Base-by-base conservation (phyloP, 1,139 yeast species). In the Trichomonascaceae sp. region DNA sequence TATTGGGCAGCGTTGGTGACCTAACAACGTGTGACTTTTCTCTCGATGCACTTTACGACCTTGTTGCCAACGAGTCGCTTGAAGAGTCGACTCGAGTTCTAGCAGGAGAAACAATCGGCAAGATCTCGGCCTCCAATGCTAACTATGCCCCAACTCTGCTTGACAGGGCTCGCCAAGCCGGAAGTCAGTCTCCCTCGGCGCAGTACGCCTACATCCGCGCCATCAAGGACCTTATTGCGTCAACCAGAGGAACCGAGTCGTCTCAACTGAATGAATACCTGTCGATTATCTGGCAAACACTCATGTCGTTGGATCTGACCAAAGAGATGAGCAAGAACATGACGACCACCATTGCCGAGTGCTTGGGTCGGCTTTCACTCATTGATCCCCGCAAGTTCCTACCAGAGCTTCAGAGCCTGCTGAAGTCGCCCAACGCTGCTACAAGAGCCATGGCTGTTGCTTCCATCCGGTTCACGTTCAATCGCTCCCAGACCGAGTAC, bases 81-180 rank as follows among this genome's bases (percentile, higher is more conserved):
- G 67, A 68, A 31, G 71, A 64, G 13, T 51, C 54, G 4, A 51
- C 67, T 6, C 62, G 62, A 35, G 42, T 57, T 15, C 69, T 70
- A 4, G 64, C 76, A 1, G 69, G 79, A 0, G 63, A 65, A 31
- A 62, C 79, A 0, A 53, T 74, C 27, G 79, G 82, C 1, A 62
- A 67, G 11, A 50, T 71, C 18, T 62, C 67, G 5, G 57, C 66
- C 8, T 55, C 57, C 22, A 59, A 68, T 39, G 44, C 64, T 5
- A 46, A 50, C 1, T 60, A 65, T 38, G 47, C 70, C 16, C 53
- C 57, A 1, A 43, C 42, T 3, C 47, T 69, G 29, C 40, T 69
- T 17, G 35, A 39, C 1, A 45, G 52, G 11, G 29, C 17, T 3
- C 13, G 20, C 3, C 11, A 13, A 27, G 20, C 13, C 16, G 4